Conservation (phyloP, 305 asterid species). For the Stenogyne calaminthoides region DNA sequence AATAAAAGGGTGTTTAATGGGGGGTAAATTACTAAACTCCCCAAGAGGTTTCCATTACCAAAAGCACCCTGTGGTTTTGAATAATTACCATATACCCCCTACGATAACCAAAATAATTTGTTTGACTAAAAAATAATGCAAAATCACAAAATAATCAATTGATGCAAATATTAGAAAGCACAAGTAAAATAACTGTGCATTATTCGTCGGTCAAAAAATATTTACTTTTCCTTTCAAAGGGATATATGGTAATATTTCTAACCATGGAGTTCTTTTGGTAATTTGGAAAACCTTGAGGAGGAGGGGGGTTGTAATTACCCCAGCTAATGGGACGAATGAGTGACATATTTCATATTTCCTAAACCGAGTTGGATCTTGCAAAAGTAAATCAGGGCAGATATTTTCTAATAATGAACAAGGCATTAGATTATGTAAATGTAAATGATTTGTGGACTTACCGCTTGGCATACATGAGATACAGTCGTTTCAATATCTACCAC, state of each 20-base stretch:
- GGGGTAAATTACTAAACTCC: neutral
- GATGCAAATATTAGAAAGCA: neutral
- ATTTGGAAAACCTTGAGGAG: neutral
- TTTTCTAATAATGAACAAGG: neutral
- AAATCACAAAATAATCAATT: neutral
- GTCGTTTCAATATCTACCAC: constrained; percentile 79
- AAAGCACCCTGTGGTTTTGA: neutral
- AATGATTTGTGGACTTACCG: constrained; percentile 44
- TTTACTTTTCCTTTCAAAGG: neutral
- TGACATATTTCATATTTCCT: neutral
- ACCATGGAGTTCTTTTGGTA: neutral
- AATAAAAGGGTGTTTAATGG: neutral
- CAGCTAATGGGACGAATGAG: neutral
- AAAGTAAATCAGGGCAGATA: neutral
- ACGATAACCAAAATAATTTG: no score
- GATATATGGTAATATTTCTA: neutral
- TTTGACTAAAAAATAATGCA: neutral
- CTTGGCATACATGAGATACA: constrained; percentile 71
- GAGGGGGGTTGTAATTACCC: neutral
- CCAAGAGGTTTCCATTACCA: neutral
- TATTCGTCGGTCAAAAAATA: neutral
- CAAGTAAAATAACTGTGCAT: neutral
- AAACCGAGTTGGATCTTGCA: neutral
- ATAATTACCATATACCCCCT: no score
- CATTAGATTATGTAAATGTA: neutral